These are phyloP conservation scores for Vigna nakashimae DNA, from an alignment of 306 rosid species.

Conservation along the genomic window DNA sequence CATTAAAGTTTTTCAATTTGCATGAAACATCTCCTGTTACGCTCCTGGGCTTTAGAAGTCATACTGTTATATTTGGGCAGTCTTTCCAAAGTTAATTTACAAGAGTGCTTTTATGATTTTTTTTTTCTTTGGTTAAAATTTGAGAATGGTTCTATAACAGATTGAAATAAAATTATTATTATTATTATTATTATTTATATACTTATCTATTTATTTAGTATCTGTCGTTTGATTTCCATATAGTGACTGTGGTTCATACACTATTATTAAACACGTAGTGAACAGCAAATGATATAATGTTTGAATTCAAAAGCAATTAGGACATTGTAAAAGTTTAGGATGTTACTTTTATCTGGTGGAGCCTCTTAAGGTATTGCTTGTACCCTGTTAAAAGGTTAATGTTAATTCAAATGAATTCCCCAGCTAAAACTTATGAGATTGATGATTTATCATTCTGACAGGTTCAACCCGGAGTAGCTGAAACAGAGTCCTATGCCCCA, in stretches of 20 bases:
- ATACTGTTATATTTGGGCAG: background rate
- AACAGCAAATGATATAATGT: background rate
- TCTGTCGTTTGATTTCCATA: background rate
- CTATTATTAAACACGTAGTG: background rate
- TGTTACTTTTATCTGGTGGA: slow-evolving; percentile 33
- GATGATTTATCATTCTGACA: slow-evolving; percentile 37
- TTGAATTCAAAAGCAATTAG: slow-evolving; percentile 28
- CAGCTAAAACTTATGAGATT: slow-evolving; percentile 25
- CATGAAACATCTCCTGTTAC: background rate
- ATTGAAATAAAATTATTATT: background rate
- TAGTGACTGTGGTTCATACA: background rate
- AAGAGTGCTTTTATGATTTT: background rate
- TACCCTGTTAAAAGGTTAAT: background rate
- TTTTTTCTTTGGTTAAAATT: slow-evolving; percentile 5
- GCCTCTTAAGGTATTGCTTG: slow-evolving; percentile 3
- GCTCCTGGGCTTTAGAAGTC: slow-evolving; percentile 17
- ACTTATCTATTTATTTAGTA: background rate
- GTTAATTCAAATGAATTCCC: slow-evolving; percentile 26
- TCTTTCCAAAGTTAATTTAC: slow-evolving; percentile 4
- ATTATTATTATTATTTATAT: background rate
- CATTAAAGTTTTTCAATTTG: background rate
- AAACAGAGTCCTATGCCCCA: slow-evolving; percentile 7
- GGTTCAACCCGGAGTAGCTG: slow-evolving; percentile 42
- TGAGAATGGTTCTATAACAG: background rate
- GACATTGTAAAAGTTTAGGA: background rate